Evolutionary conservation across 2,329 filamentous ascomycete genomes (phyloP).

Genomic region (Monilinia vaccinii-corymbosi): DNA sequence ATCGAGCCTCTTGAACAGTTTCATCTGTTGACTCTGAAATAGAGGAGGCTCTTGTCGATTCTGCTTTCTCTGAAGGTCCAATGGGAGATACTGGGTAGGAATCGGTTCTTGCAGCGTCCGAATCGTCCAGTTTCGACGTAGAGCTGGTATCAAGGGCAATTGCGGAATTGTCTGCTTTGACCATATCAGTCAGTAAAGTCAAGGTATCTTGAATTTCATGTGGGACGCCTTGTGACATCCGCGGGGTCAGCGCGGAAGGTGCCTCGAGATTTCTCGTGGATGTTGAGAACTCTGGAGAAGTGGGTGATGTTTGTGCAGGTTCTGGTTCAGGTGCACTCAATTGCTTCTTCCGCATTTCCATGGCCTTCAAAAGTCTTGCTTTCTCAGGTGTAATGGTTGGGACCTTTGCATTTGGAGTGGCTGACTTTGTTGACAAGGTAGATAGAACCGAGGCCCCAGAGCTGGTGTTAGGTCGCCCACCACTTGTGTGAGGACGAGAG

Average conservation of each 20-base stretch:
- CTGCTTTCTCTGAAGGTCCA: conserved; percentile 45
- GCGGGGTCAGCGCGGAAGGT: conserved; percentile 6
- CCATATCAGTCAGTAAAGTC: conserved; percentile 27
- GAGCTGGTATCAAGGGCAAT: conserved; percentile 41
- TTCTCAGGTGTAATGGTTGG: conserved; percentile 76
- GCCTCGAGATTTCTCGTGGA: conserved; percentile 6
- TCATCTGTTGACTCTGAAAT: conserved; percentile 55
- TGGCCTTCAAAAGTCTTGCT: conserved; percentile 83
- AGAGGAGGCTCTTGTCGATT: conserved; percentile 55
- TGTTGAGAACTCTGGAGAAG: conserved; percentile 8
- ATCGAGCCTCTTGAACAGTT: conserved; percentile 36
- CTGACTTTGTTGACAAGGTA: conserved; percentile 16
- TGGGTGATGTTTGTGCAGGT: conserved; percentile 1
- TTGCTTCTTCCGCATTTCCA: conserved; percentile 82
- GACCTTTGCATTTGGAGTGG: conserved; percentile 25
- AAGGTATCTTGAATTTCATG: conserved; percentile 22
- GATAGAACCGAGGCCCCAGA: conserved; percentile 22
- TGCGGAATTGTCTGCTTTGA: conserved; percentile 41
- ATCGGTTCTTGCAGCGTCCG: conserved; percentile 37
- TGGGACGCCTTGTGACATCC: conserved; percentile 8
- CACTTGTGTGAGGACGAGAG: conserved; percentile 26
- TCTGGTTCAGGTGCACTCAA: conserved; percentile 33
- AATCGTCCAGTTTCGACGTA: conserved; percentile 30
- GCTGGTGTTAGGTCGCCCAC: conserved; percentile 28
- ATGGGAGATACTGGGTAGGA: conserved; percentile 50